phyloP scores from a whole-genome alignment of 2,329 filamentous ascomycete species.

The Phyllosticta ampelicida region DNA sequence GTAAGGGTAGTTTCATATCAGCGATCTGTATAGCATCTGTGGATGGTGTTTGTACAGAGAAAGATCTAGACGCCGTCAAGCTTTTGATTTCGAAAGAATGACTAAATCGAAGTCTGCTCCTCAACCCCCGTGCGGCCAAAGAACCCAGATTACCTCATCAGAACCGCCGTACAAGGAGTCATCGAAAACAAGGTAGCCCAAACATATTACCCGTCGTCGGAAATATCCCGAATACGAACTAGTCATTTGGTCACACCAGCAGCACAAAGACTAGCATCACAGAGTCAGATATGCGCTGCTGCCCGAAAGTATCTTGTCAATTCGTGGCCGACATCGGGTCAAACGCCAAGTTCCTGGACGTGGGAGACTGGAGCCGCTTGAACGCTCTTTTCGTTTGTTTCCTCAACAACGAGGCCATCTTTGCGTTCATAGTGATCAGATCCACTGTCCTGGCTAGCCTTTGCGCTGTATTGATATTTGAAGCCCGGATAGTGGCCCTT shows the following conservation, averaged over 20 bases:
- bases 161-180: not conserved
- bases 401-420: not conserved
- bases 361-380: not conserved
- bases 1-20: not conserved
- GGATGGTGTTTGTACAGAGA: not conserved
- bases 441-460: not conserved
- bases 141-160: not conserved
- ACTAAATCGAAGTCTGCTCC: not conserved
- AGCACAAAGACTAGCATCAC: not conserved
- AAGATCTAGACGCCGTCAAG: not conserved
- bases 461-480: not conserved
- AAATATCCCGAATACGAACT: not conserved
- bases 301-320: not conserved
- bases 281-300: not conserved
- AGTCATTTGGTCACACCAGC: not conserved
- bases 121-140: not conserved
- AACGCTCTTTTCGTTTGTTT: not conserved
- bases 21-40: not conserved
- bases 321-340: not conserved
- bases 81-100: not conserved
- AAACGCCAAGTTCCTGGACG: not conserved
- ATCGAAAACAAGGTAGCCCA: not conserved
- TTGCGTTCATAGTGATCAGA: not conserved
- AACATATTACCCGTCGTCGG: not conserved
- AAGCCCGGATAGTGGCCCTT: constrained; percentile 26